These are phyloP conservation scores for Schrenkiella parvula DNA, from an alignment of 345 rosid genomes.

Conservation along the genomic window DNA sequence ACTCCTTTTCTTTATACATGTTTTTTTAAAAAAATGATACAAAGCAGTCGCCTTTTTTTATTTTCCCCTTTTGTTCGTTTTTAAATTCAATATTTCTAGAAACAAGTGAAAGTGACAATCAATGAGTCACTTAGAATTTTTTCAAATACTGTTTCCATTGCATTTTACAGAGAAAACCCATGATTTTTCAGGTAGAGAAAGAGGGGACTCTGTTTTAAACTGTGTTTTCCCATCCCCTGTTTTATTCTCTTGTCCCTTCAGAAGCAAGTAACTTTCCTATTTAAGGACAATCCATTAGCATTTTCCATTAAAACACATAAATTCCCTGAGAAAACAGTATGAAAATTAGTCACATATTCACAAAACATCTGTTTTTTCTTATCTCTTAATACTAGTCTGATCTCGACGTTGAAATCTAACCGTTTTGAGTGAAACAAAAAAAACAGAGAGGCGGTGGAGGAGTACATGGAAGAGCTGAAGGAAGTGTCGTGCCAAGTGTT, in stretches of 20 bases:
- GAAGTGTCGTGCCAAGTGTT: slow-evolving; percentile 61
- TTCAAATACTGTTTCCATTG: no score
- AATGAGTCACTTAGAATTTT: background rate
- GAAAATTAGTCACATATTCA: background rate
- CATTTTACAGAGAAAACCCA: background rate
- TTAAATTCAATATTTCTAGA: slow-evolving; percentile 4
- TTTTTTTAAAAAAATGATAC: background rate
- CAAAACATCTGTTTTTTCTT: background rate
- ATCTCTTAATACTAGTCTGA: background rate
- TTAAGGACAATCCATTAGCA: background rate
- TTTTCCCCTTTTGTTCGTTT: background rate
- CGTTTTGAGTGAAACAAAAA: background rate
- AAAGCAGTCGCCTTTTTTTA: background rate
- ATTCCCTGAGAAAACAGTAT: background rate
- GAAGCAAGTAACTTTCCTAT: background rate
- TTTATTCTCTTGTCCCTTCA: background rate
- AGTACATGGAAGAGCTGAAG: slow-evolving; percentile 58
- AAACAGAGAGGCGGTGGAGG: slow-evolving; percentile 50
- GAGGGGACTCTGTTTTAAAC: slow-evolving; percentile 1
- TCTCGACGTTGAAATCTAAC: background rate
- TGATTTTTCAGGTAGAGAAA: background rate
- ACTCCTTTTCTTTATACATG: background rate
- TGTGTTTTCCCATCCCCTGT: background rate
- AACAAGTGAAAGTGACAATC: background rate
- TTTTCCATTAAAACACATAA: background rate